phyloP scores from a whole-genome alignment of 2,329 filamentous ascomycete species.

The Phaeophleospora eucalypticola region DNA sequence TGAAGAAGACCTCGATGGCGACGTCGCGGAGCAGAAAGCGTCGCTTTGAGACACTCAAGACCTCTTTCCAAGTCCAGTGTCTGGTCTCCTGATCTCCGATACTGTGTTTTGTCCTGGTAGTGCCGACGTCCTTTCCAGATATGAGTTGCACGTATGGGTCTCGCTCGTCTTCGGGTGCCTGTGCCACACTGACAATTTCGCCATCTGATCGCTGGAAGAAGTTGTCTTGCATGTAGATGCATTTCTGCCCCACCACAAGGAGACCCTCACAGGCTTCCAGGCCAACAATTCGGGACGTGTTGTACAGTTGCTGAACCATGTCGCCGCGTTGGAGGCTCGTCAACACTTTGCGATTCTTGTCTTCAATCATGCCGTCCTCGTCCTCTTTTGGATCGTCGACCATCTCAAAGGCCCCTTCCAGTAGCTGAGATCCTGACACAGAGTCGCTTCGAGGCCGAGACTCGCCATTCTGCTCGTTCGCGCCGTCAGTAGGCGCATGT shows the following conservation, averaged over 20 bases:
- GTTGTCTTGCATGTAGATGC: constrained; percentile 90
- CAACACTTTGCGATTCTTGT: constrained; percentile 98
- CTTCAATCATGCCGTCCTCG: constrained; percentile 76
- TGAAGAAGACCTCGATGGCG: constrained; percentile 95
- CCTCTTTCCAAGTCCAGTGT: constrained; percentile 89
- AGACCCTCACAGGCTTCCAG: constrained; percentile 92
- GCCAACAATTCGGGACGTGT: constrained; percentile 89
- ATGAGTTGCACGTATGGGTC: constrained; percentile 96
- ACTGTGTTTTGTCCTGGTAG: constrained; percentile 46
- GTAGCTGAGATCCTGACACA: constrained; percentile 38
- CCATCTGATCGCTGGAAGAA: constrained; percentile 93
- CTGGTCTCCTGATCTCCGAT: constrained; percentile 71
- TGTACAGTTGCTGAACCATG: constrained; percentile 88
- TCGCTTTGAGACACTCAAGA: constrained; percentile 92
- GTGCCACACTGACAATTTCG: constrained; percentile 94
- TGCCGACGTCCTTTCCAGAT: constrained; percentile 65
- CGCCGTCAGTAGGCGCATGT: constrained; percentile 12
- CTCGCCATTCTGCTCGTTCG: constrained; percentile 14
- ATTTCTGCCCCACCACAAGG: constrained; percentile 85
- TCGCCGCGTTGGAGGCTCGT: constrained; percentile 85
- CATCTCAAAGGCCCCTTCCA: constrained; percentile 92
- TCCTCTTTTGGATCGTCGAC: constrained; percentile 88
- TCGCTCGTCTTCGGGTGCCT: constrained; percentile 85
- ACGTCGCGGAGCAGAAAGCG: constrained; percentile 94
- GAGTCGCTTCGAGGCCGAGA: constrained; percentile 39